Conservation (phyloP, 768 basidiomycete species). For the Favolaschia claudopus region DNA sequence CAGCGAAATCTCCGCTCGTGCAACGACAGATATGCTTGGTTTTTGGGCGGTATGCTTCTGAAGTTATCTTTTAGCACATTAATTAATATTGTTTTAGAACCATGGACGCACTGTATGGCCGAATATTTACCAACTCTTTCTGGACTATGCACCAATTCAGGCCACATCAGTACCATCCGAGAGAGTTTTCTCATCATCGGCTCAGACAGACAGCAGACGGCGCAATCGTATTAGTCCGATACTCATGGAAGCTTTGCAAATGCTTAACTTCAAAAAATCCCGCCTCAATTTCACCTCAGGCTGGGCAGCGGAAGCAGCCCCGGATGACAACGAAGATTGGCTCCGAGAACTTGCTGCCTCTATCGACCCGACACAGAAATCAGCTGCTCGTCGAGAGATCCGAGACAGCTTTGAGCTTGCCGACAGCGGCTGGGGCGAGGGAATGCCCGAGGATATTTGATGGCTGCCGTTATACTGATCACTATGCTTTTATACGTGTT, state of each 20-base stretch:
- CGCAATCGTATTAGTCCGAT: not conserved
- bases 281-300: constrained; percentile 1
- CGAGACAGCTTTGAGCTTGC: too few species aligned
- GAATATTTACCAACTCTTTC: not conserved
- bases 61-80: too few species aligned
- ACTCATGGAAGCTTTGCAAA: not conserved
- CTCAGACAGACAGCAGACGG: not conserved
- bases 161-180: constrained; percentile 1
- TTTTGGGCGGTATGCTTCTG: not conserved
- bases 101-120: not conserved
- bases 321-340: constrained; percentile 1
- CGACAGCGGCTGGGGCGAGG: too few species aligned
- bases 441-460: too few species aligned
- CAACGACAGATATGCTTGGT: not conserved
- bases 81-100: not conserved
- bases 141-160: constrained; percentile 1
- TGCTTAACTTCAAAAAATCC: not conserved
- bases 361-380: too few species aligned
- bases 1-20: not conserved
- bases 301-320: not conserved
- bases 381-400: too few species aligned
- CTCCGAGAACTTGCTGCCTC: too few species aligned
- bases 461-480: too few species aligned
- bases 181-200: not conserved
- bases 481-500: too few species aligned